Evolutionary conservation across 345 rosid species (phyloP), one percentile per base, ranked within the genome.

Genomic region (Eucalyptus albens): DNA sequence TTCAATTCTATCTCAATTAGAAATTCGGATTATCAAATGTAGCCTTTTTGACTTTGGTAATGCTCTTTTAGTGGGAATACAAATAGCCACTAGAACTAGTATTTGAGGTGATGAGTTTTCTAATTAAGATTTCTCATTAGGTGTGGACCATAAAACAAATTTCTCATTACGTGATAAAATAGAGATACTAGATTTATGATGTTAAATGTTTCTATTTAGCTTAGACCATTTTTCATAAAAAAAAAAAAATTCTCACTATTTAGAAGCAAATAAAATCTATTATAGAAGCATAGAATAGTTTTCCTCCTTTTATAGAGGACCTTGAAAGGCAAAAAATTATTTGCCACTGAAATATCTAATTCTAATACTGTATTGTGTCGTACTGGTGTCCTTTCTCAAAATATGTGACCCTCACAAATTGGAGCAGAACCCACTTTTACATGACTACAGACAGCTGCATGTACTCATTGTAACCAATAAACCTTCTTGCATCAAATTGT

Each of bases 1-100:
- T 53, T 0, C 1, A 53, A 53, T 53, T 53, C 0, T 53, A 53
- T 53, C 5, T 0, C 2, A 0, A 4, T 19, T 53, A 21, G 11
- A 53, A 19, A 53, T 53, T 2, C 5, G 1, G 1, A 19, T 4
- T 9, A 53, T 0, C 2, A 53, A 53, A 21, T 5, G 0, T 53
- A 53, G 0, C 31, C 0, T 27, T 69, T 69, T 33, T 69, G 1
- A 16, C 11, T 65, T 69, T 17, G 24, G 37, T 69, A 33, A 69
- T 31, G 24, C 21, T 69, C 81, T 9, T 60, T 60, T 27, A 10
- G 15, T 69, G 82, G 19, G 44, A 72, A 37, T 19, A 37, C 24
- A 19, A 72, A 72, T 33, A 37, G 15, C 22, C 45, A 72, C 26
- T 19, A 19, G 82, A 37, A 19, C 26, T 72, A 37, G 82, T 19